A percentile compares a stretch with the other conserved stretches of the same genome.
Evolutionary conservation across 2,329 filamentous ascomycete species (phyloP).

Genomic region (Daldinia sp.): DNA sequence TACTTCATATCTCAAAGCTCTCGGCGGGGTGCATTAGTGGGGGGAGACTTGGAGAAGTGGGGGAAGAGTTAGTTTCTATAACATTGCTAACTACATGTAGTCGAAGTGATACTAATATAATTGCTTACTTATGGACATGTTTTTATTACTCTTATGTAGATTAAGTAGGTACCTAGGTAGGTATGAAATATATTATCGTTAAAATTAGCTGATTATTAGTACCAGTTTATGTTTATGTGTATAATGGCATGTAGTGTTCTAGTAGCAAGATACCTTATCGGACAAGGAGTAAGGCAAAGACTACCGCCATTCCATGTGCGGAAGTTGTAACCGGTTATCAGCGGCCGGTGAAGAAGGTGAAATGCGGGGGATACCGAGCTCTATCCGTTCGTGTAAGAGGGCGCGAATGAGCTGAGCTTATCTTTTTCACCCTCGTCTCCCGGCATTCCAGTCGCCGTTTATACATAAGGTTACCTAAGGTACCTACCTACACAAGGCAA

Average conservation of each 20-base stretch:
- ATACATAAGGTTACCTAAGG: neutral
- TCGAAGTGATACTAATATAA: neutral
- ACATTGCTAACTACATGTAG: neutral
- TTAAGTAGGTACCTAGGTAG: too few relatives aligned
- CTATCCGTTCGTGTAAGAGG: conserved; percentile 20
- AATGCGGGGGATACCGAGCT: conserved; percentile 35
- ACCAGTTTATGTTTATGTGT: neutral
- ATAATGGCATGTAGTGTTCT: too few relatives aligned
- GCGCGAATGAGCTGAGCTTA: conserved; percentile 22
- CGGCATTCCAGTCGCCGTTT: conserved; percentile 27
- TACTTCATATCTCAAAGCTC: neutral
- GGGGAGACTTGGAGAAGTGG: conserved; percentile 34
- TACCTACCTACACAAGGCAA: neutral
- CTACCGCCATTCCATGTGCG: conserved; percentile 34
- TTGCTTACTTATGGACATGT: neutral
- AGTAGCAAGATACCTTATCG: neutral
- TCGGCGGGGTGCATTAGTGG: conserved; percentile 35
- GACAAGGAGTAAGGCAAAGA: neutral
- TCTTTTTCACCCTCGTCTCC: conserved; percentile 22
- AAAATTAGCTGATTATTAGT: neutral
- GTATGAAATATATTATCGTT: too few relatives aligned
- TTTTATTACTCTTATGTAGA: too few relatives aligned
- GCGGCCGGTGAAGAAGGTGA: conserved; percentile 39
- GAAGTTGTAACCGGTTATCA: conserved; percentile 48
- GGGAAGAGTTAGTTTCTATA: conserved; percentile 7